Percentiles rank a stretch among this genome's conserved stretches.
Evolutionary conservation across 2,329 filamentous ascomycete genomes (phyloP).

Genomic region (Parastagonospora avenae): DNA sequence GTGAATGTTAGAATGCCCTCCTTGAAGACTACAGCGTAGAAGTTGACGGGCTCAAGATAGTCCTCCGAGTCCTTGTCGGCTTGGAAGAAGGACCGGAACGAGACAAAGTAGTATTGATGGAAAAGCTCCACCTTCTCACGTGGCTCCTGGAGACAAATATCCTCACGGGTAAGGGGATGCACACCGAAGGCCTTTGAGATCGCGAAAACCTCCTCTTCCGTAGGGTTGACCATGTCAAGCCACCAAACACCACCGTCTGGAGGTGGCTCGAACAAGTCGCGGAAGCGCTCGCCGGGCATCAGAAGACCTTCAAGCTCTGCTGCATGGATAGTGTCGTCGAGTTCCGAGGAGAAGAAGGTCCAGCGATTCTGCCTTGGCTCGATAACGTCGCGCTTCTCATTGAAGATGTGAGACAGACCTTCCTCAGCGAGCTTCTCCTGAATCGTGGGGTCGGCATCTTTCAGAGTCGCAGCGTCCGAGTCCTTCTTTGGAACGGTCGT

Average conservation of each 20-base stretch:
- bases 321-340: conserved; percentile 91
- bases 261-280: conserved; percentile 79
- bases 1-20: conserved; percentile 96
- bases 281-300: conserved; percentile 86
- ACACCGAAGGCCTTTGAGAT: conserved; percentile 95
- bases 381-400: conserved; percentile 35
- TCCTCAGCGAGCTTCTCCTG: conserved; percentile 53
- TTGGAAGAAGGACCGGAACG: conserved; percentile 91
- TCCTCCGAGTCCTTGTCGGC: conserved; percentile 77
- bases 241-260: conserved; percentile 90
- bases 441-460: conserved; percentile 35
- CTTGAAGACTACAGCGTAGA: conserved; percentile 95
- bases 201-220: conserved; percentile 82
- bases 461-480: conserved; percentile 35
- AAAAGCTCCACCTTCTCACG: conserved; percentile 99
- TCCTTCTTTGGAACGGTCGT: conserved; percentile 45
- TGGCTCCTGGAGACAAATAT: conserved; percentile 93
- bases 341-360: conserved; percentile 95
- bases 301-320: conserved; percentile 86
- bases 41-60: conserved; percentile 92
- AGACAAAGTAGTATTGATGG: conserved; percentile 96
- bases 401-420: conserved; percentile 42
- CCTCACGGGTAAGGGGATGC: conserved; percentile 93
- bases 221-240: conserved; percentile 91
- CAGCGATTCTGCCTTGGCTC: conserved; percentile 74